Percentiles rank a stretch among this genome's conserved stretches.
These are phyloP conservation scores for Suillus tomentosus DNA, from an alignment of 768 basidiomycete species.

Conservation along the genomic window DNA sequence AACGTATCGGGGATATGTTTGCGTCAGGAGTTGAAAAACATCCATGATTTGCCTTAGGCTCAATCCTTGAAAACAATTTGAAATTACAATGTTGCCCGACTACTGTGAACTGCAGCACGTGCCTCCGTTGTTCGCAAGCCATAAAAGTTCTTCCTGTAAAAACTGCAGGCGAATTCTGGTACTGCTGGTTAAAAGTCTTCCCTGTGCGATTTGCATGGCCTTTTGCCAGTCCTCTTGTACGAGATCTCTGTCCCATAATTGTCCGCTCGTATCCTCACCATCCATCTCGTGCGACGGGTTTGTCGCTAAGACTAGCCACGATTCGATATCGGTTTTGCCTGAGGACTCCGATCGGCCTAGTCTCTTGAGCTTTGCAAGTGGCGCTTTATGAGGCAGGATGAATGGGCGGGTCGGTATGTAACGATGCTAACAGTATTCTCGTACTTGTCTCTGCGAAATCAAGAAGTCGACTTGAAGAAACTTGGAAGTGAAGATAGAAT, in stretches of 20 bases:
- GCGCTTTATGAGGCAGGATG: constrained; percentile 38
- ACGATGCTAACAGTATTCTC: neutral
- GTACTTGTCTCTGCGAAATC: neutral
- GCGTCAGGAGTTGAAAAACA: constrained; percentile 69
- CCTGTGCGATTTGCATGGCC: constrained; percentile 57
- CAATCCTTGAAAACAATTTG: constrained; percentile 47
- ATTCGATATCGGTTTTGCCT: constrained; percentile 56
- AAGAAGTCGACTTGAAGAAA: neutral
- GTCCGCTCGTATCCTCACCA: constrained; percentile 25
- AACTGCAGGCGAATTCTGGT: constrained; percentile 60
- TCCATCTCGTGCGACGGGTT: constrained; percentile 31
- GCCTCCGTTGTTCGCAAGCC: constrained; percentile 62
- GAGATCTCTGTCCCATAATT: constrained; percentile 54
- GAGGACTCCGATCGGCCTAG: constrained; percentile 36
- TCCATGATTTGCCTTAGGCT: constrained; percentile 62
- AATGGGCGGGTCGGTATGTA: constrained; percentile 5
- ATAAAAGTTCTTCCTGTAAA: constrained; percentile 59
- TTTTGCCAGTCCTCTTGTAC: constrained; percentile 57
- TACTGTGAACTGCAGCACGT: constrained; percentile 23
- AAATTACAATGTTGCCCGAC: constrained; percentile 8
- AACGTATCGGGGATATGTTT: constrained; percentile 78
- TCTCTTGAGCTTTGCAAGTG: constrained; percentile 53
- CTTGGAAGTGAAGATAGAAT: constrained; percentile 1
- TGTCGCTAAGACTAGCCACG: constrained; percentile 59
- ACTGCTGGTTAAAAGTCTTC: constrained; percentile 48